A percentile compares a stretch with the other conserved stretches of the same genome.
These are phyloP conservation scores for Raddia distichophylla DNA, from an alignment of 176 grass and related monocot genomes.

Conservation along the genomic window DNA sequence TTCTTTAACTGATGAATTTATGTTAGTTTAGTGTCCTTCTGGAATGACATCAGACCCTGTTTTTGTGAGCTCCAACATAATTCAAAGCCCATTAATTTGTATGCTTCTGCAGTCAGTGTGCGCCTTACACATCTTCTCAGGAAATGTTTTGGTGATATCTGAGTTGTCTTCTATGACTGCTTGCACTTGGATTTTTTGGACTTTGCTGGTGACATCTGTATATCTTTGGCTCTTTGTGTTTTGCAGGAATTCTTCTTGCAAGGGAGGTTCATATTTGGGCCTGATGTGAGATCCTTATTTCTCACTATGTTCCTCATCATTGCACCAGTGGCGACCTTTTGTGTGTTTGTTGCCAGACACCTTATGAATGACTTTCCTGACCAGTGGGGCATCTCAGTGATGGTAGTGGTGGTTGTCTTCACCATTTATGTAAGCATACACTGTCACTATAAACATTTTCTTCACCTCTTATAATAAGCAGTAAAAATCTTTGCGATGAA, in stretches of 20 bases:
- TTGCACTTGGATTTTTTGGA: not conserved
- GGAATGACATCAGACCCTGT: not conserved
- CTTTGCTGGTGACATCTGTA: conserved; percentile 3
- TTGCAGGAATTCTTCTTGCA: conserved; percentile 85
- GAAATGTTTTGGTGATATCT: conserved; percentile 14
- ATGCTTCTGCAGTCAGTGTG: not conserved
- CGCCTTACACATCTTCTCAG: not conserved
- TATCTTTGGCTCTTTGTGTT: conserved; percentile 30
- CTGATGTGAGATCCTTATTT: conserved; percentile 91
- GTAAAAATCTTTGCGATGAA: not conserved
- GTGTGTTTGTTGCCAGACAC: conserved; percentile 77
- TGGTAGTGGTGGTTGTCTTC: conserved; percentile 87
- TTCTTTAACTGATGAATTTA: conserved; percentile 14
- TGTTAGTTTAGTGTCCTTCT: not conserved
- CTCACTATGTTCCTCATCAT: conserved; percentile 90
- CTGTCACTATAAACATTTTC: not conserved
- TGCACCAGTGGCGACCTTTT: conserved; percentile 74
- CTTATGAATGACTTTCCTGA: conserved; percentile 81
- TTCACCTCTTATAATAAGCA: conserved; percentile 9
- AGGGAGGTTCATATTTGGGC: conserved; percentile 99
- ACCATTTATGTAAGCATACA: conserved; percentile 84
- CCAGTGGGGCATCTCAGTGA: conserved; percentile 72
- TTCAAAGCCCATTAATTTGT: not conserved
- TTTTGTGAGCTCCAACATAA: not conserved
- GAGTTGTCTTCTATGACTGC: not conserved